phyloP scores from a whole-genome alignment of 257 asterid genomes.

The Primulina huaijiensis region DNA sequence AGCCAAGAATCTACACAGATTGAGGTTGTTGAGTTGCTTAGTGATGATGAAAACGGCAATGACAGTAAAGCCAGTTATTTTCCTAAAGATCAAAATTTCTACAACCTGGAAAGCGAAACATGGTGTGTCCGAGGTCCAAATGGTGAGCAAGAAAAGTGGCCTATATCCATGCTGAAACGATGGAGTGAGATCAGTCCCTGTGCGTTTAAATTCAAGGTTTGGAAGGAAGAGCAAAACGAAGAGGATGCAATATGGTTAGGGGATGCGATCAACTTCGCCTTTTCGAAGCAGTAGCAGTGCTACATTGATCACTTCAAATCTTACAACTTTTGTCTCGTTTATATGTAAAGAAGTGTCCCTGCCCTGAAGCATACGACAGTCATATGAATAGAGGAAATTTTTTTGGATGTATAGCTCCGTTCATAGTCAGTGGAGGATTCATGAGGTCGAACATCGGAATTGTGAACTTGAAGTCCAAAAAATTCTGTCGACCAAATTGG shows the following conservation, averaged over 20 bases:
- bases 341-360: no score
- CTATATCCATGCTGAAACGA: slow-evolving; percentile 29
- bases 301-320: not conserved
- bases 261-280: slow-evolving; percentile 33
- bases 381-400: not conserved
- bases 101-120: slow-evolving; percentile 19
- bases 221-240: slow-evolving; percentile 44
- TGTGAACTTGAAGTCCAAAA: no score
- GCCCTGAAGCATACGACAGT: not conserved
- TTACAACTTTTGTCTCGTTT: not conserved
- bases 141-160: slow-evolving; percentile 27
- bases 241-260: slow-evolving; percentile 35
- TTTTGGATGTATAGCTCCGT: no score
- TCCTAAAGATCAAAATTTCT: not conserved
- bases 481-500: no score
- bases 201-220: slow-evolving; percentile 37
- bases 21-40: not conserved
- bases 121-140: slow-evolving; percentile 34
- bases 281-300: slow-evolving; percentile 17
- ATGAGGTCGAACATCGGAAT: no score
- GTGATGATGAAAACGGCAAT: not conserved
- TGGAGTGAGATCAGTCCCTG: slow-evolving; percentile 25
- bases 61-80: not conserved
- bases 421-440: no score
- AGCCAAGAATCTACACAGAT: not conserved